phyloP scores from a whole-genome alignment of 2,329 filamentous ascomycete species.

The Elsinoe arachidis region DNA sequence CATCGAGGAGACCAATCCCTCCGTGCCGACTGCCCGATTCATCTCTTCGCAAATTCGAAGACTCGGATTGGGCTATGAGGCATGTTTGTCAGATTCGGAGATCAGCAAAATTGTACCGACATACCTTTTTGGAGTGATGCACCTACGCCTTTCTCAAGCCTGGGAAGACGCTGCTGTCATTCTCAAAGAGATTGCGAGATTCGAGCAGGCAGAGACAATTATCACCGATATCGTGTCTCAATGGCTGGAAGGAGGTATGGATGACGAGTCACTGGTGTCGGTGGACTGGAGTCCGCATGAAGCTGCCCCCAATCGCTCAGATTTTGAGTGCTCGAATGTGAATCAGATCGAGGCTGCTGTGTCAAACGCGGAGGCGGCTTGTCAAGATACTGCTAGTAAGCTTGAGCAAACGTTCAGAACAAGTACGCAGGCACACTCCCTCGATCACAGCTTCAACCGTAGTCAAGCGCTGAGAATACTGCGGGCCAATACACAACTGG shows the following conservation, averaged over 20 bases:
- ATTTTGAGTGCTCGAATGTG: constrained; percentile 81
- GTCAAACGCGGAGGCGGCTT: not conserved
- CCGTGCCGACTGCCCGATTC: constrained; percentile 63
- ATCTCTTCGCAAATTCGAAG: constrained; percentile 82
- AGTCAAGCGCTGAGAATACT: constrained; percentile 74
- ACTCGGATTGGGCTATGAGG: constrained; percentile 56
- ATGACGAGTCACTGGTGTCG: constrained; percentile 28
- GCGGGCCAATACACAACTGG: constrained; percentile 61
- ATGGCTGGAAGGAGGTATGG: constrained; percentile 51
- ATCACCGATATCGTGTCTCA: constrained; percentile 65
- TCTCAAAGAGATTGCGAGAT: constrained; percentile 64
- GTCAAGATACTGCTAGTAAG: constrained; percentile 42
- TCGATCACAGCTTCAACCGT: constrained; percentile 45
- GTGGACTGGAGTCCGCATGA: constrained; percentile 20
- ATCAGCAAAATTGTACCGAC: constrained; percentile 63
- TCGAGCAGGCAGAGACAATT: constrained; percentile 61
- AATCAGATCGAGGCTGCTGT: constrained; percentile 38
- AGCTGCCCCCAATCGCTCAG: constrained; percentile 41
- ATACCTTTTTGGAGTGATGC: constrained; percentile 84
- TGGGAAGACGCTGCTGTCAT: constrained; percentile 78
- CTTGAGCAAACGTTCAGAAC: constrained; percentile 58
- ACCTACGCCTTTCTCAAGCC: constrained; percentile 71
- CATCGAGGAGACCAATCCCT: constrained; percentile 71
- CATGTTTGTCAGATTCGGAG: constrained; percentile 52
- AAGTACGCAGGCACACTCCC: constrained; percentile 49